Percentiles rank a stretch among this genome's conserved stretches.
Evolutionary conservation across 2,329 filamentous ascomycete species (phyloP).

Genomic region (Monosporascus ibericus): DNA sequence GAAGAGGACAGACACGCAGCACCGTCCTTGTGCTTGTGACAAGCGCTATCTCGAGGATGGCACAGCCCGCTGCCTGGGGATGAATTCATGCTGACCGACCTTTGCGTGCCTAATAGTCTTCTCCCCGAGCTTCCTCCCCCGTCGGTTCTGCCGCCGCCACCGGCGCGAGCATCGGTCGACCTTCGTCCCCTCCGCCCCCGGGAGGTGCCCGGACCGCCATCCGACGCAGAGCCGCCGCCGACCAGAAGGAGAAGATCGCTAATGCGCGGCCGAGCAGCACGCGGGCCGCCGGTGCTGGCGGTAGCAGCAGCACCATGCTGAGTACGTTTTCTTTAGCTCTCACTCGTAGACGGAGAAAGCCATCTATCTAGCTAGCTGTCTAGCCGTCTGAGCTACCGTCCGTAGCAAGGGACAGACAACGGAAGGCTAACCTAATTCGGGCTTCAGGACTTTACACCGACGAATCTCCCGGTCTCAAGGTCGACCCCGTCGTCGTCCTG

Average conservation of each 20-base stretch:
- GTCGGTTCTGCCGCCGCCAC: conserved; percentile 51
- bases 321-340: conserved; percentile 51
- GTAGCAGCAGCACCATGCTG: conserved; percentile 97
- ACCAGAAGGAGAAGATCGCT: conserved; percentile 94
- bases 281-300: conserved; percentile 85
- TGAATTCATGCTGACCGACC: conserved; percentile 3
- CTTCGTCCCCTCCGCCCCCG: conserved; percentile 81
- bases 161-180: conserved; percentile 67
- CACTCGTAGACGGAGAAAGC: conserved; percentile 6
- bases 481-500: conserved; percentile 94
- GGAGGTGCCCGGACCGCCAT: conserved; percentile 94
- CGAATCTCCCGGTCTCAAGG: conserved; percentile 93
- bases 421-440: not conserved
- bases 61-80: not conserved
- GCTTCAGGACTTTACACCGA: conserved; percentile 84
- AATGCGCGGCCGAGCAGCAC: conserved; percentile 92
- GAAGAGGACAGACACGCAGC: too few relatives aligned
- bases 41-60: not conserved
- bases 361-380: too few relatives aligned
- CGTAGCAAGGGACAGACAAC: too few relatives aligned
- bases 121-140: conserved; percentile 55
- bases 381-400: too few relatives aligned
- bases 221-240: conserved; percentile 88
- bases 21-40: not conserved
- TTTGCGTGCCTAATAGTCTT: conserved; percentile 38